Conservation (phyloP, 805 yeast genomes). For the Pichia rugopelliculosa region DNA sequence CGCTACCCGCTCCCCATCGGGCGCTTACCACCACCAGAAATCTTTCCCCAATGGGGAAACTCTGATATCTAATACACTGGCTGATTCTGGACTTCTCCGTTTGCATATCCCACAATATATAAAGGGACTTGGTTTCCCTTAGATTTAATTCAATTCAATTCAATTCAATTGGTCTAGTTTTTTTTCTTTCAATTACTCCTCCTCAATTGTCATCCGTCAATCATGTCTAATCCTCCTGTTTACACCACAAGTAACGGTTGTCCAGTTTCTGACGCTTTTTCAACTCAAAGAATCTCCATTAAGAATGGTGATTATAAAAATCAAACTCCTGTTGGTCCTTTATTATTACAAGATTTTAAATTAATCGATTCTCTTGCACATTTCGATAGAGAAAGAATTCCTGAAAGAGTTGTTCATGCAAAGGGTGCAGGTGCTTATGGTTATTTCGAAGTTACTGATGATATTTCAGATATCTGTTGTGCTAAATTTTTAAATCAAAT, state of each 20-base stretch:
- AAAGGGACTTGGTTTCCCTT: neutral
- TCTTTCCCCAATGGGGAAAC: neutral
- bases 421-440: slow-evolving; percentile 92
- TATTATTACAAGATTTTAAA: slow-evolving; percentile 74
- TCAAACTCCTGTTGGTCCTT: slow-evolving; percentile 50
- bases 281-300: slow-evolving; percentile 66
- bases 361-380: slow-evolving; percentile 77
- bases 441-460: slow-evolving; percentile 79
- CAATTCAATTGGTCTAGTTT: no score
- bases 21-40: neutral
- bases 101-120: neutral
- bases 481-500: slow-evolving; percentile 63
- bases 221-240: slow-evolving; percentile 40
- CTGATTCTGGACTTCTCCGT: neutral
- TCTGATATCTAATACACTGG: neutral
- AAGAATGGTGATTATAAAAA: slow-evolving; percentile 29
- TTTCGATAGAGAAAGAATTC: slow-evolving; percentile 84
- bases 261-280: slow-evolving; percentile 71
- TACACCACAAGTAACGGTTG: slow-evolving; percentile 69
- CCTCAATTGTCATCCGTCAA: neutral
- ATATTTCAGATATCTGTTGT: slow-evolving; percentile 62
- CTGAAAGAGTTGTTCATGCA: slow-evolving; percentile 91
- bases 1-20: neutral
- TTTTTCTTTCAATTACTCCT: neutral
- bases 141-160: no score